phyloP scores from a whole-genome alignment of 2,329 filamentous ascomycete genomes.

The Aspergillus costaricaensis region DNA sequence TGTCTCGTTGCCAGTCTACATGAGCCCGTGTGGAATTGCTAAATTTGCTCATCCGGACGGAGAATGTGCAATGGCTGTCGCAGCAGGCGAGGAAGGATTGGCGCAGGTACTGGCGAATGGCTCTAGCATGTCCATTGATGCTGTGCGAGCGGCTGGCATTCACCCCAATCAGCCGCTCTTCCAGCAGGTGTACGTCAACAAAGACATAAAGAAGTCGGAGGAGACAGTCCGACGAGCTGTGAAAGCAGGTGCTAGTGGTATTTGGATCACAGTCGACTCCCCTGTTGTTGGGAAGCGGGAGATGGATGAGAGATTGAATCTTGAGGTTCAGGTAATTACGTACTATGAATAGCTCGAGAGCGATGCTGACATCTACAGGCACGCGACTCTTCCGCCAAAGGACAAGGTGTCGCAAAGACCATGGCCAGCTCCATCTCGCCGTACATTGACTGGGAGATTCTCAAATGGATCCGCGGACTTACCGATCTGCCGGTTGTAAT shows the following conservation, averaged over 20 bases:
- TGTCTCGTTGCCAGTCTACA: slow-evolving; percentile 43
- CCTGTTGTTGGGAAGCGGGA: slow-evolving; percentile 37
- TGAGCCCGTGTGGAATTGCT: slow-evolving; percentile 47
- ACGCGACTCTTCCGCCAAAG: slow-evolving; percentile 9
- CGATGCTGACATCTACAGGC: not conserved
- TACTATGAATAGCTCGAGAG: not conserved
- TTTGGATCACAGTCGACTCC: slow-evolving; percentile 40
- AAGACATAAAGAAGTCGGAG: slow-evolving; percentile 29
- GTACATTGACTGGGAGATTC: slow-evolving; percentile 32
- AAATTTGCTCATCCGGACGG: slow-evolving; percentile 48
- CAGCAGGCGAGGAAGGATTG: slow-evolving; percentile 40
- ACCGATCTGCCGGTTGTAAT: slow-evolving; percentile 40
- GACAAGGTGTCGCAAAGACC: slow-evolving; percentile 33
- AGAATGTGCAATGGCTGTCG: slow-evolving; percentile 45
- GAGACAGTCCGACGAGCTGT: slow-evolving; percentile 29
- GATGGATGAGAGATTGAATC: slow-evolving; percentile 35
- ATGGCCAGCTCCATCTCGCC: slow-evolving; percentile 33
- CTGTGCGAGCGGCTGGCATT: slow-evolving; percentile 34
- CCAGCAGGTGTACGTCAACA: slow-evolving; percentile 45
- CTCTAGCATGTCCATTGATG: slow-evolving; percentile 45
- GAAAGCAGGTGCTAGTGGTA: slow-evolving; percentile 29
- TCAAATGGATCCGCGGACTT: slow-evolving; percentile 45
- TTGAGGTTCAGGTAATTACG: slow-evolving; percentile 26
- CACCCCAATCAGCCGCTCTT: slow-evolving; percentile 30
- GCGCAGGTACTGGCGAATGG: slow-evolving; percentile 42